Evolutionary conservation across 306 rosid species (phyloP).

Genomic region (Cicer judaicum): DNA sequence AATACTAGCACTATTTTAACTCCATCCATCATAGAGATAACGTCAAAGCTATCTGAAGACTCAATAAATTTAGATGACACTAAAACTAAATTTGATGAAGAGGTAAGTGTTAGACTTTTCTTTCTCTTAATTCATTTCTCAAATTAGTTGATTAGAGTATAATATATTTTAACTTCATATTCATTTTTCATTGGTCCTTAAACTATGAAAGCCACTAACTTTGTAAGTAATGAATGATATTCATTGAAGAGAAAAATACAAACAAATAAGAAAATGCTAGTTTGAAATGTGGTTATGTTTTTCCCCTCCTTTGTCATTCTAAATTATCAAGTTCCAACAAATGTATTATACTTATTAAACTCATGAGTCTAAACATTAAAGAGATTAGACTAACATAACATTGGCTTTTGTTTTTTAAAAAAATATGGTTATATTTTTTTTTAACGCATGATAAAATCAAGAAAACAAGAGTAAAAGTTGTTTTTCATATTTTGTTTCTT

Average conservation of each 20-base stretch:
- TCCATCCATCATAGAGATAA: slow-evolving; percentile 64
- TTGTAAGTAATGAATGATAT: background rate
- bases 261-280: background rate
- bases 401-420: too few relatives aligned
- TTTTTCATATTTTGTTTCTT: too few relatives aligned
- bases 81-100: slow-evolving; percentile 48
- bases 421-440: too few relatives aligned
- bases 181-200: background rate
- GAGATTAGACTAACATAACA: too few relatives aligned
- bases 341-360: too few relatives aligned
- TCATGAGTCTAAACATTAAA: too few relatives aligned
- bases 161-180: background rate
- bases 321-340: too few relatives aligned
- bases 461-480: too few relatives aligned
- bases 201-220: background rate
- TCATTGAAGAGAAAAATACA: background rate
- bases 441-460: too few relatives aligned
- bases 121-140: background rate
- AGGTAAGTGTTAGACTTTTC: slow-evolving; percentile 52
- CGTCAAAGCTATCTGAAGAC: slow-evolving; percentile 55
- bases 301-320: too few relatives aligned
- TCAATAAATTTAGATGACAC: slow-evolving; percentile 58
- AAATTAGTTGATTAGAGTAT: background rate
- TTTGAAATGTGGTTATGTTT: too few relatives aligned
- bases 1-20: slow-evolving; percentile 69